phyloP scores from a whole-genome alignment of 106 monocot genomes.

The Dioscorea dumetorum region DNA sequence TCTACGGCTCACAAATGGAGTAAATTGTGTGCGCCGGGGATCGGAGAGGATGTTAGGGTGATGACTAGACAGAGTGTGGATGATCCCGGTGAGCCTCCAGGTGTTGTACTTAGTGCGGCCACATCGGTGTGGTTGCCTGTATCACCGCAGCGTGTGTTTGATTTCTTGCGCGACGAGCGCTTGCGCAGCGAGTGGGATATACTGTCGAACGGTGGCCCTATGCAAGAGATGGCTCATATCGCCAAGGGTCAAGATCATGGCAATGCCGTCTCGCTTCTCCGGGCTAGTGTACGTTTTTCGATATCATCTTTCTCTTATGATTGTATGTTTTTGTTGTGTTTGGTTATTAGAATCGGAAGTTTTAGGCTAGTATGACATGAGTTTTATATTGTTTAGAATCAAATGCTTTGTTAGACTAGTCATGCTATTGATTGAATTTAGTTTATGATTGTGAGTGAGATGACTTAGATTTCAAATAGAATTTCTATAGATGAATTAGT shows the following conservation, averaged over 20 bases:
- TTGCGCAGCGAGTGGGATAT: slow-evolving; percentile 91
- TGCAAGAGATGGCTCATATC: slow-evolving; percentile 93
- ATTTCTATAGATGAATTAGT: background rate
- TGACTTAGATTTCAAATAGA: too few species aligned
- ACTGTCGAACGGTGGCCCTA: slow-evolving; percentile 82
- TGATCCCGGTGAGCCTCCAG: slow-evolving; percentile 82
- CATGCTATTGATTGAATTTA: too few species aligned
- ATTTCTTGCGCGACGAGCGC: slow-evolving; percentile 72
- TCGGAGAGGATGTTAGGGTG: slow-evolving; percentile 74
- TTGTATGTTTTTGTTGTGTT: too few species aligned
- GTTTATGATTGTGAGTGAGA: too few species aligned
- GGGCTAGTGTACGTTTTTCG: slow-evolving; percentile 54
- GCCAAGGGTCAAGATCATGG: slow-evolving; percentile 81
- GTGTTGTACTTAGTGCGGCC: slow-evolving; percentile 82
- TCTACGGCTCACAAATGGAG: slow-evolving; percentile 72
- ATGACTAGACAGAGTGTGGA: slow-evolving; percentile 81
- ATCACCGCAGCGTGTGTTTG: slow-evolving; percentile 48
- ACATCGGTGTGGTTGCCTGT: slow-evolving; percentile 80
- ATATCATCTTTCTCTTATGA: background rate
- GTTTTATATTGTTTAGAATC: too few species aligned
- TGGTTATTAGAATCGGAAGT: too few species aligned
- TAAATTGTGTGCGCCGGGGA: slow-evolving; percentile 27
- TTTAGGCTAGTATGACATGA: too few species aligned
- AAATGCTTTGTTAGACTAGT: too few species aligned
- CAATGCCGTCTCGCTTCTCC: slow-evolving; percentile 80